Percentiles rank a stretch among this genome's conserved stretches.
These are phyloP conservation scores for Symmetrospora coprosmae DNA, from an alignment of 768 basidiomycete genomes.

Conservation along the genomic window DNA sequence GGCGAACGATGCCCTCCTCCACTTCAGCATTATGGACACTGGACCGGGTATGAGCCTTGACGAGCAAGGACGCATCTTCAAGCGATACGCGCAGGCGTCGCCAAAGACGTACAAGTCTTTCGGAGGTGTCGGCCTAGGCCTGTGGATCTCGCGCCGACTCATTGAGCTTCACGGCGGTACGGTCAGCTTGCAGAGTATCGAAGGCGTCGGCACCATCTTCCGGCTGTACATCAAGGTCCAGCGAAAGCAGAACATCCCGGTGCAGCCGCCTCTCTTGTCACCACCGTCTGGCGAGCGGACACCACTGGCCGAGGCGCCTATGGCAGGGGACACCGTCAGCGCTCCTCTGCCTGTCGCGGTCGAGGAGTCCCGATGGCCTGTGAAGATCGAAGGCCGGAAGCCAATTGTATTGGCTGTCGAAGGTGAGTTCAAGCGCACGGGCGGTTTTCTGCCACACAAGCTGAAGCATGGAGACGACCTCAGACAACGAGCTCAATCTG, in stretches of 20 bases:
- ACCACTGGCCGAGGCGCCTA: no score
- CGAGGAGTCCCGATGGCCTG: background rate
- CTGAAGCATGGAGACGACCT: background rate
- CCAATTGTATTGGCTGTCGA: background rate
- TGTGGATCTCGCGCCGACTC: slow-evolving; percentile 17
- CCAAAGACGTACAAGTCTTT: slow-evolving; percentile 23
- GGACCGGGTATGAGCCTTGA: slow-evolving; percentile 18
- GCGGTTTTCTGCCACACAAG: no score
- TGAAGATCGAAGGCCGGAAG: background rate
- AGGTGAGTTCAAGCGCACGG: no score
- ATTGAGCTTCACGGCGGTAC: slow-evolving; percentile 23
- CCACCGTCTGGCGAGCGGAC: background rate
- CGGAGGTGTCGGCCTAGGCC: slow-evolving; percentile 21
- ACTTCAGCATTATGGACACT: slow-evolving; percentile 4
- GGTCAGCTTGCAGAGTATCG: slow-evolving; percentile 6
- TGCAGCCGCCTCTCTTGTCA: background rate
- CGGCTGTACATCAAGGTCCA: slow-evolving; percentile 11
- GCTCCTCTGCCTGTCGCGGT: no score
- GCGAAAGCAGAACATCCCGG: background rate
- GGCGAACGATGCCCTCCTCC: slow-evolving; percentile 6
- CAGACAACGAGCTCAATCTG: slow-evolving; percentile 22
- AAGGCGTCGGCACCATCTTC: slow-evolving; percentile 21
- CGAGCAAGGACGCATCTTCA: slow-evolving; percentile 20
- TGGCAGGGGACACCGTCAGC: no score
- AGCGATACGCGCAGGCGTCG: slow-evolving; percentile 21